Evolutionary conservation across 352 stramenopile genomes (phyloP).

Genomic region (Salisapilia sapeloensis): DNA sequence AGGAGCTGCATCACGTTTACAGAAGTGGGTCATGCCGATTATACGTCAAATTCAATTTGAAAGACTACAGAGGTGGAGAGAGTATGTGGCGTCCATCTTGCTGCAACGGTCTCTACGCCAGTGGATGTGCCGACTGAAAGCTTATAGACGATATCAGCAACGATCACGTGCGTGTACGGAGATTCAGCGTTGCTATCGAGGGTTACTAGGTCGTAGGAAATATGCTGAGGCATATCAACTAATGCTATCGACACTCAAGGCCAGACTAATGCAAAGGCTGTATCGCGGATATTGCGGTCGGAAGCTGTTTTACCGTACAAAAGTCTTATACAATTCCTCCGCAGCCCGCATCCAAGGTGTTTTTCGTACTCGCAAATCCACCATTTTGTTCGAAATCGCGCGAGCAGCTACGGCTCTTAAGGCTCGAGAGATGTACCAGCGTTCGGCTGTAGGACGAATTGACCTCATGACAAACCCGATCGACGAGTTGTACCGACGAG

Average conservation of each 20-base stretch:
- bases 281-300: conserved; percentile 20
- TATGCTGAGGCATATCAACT: conserved; percentile 11
- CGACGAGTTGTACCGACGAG: conserved; percentile 40
- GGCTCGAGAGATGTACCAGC: conserved; percentile 35
- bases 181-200: conserved; percentile 31
- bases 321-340: conserved; percentile 12
- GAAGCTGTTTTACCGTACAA: conserved; percentile 6
- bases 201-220: conserved; percentile 10
- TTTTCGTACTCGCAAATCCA: conserved; percentile 19
- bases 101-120: conserved; percentile 30
- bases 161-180: conserved; percentile 14
- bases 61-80: conserved; percentile 19
- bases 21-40: conserved; percentile 25
- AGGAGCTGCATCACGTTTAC: conserved; percentile 23
- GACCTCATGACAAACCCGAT: conserved; percentile 42
- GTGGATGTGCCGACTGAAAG: conserved; percentile 21
- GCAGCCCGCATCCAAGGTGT: conserved; percentile 24
- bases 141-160: conserved; percentile 12
- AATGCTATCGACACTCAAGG: conserved; percentile 10
- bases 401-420: conserved; percentile 27
- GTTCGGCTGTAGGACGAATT: conserved; percentile 24
- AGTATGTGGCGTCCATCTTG: conserved; percentile 17
- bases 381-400: conserved; percentile 36
- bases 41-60: conserved; percentile 19
- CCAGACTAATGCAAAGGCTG: conserved; percentile 18